Evolutionary conservation across 75 land plant genomes (phyloP).

Genomic region (Gnetum montanum): DNA sequence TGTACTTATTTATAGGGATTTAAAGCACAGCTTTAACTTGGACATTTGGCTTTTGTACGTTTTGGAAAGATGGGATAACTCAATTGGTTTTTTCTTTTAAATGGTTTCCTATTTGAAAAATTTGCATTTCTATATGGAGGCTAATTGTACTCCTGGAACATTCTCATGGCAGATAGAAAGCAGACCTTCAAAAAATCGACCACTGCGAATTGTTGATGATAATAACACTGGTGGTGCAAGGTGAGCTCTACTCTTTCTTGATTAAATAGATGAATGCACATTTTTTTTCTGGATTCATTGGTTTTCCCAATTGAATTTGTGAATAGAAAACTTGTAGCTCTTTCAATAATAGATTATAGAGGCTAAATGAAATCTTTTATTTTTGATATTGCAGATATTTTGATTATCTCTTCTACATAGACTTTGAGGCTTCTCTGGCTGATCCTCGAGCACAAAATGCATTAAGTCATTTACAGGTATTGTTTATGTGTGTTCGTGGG

Average conservation of each 20-base stretch:
- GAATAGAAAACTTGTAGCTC: too few species aligned
- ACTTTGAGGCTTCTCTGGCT: constrained; percentile 52
- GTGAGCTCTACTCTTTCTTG: constrained; percentile 19
- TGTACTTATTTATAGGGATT: too few species aligned
- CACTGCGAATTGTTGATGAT: constrained; percentile 86
- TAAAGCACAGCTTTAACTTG: too few species aligned
- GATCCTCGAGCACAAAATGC: constrained; percentile 43
- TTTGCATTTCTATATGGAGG: neutral
- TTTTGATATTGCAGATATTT: constrained; percentile 28
- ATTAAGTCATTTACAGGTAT: constrained; percentile 33
- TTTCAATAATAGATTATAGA: too few species aligned
- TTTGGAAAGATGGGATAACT: too few species aligned
- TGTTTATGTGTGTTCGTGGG: neutral
- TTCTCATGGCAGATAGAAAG: constrained; percentile 70
- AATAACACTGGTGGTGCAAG: constrained; percentile 64
- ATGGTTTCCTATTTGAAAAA: neutral
- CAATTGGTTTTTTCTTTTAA: too few species aligned
- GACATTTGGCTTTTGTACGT: too few species aligned
- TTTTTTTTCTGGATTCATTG: too few species aligned
- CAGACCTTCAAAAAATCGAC: constrained; percentile 76
- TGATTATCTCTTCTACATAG: constrained; percentile 45
- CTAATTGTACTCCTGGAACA: neutral
- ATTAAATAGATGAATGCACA: neutral
- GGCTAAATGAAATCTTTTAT: neutral
- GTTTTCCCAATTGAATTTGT: too few species aligned